Conservation (phyloP, 768 basidiomycete genomes). For the Leccinum broughii region DNA sequence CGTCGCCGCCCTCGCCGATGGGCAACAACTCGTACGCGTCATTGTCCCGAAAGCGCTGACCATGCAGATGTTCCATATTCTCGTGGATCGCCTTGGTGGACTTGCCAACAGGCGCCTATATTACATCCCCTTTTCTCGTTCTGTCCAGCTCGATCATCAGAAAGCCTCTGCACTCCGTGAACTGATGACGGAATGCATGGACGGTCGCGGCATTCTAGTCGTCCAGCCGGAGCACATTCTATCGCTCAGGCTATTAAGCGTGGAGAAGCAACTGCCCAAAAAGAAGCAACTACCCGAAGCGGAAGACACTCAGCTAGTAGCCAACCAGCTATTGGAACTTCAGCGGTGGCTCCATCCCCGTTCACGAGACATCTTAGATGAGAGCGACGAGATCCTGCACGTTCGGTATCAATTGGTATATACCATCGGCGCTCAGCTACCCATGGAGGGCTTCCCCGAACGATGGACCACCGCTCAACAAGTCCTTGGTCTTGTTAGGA, state of each 20-base stretch:
- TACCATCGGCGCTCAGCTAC: slow-evolving; percentile 35
- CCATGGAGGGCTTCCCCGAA: neutral
- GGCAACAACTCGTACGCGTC: slow-evolving; percentile 29
- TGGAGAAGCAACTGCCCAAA: slow-evolving; percentile 11
- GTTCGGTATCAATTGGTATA: slow-evolving; percentile 51
- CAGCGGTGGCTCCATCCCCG: slow-evolving; percentile 23
- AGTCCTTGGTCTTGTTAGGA: neutral
- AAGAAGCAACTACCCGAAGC: neutral
- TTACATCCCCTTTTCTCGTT: slow-evolving; percentile 35
- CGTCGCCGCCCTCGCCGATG: slow-evolving; percentile 27
- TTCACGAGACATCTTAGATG: slow-evolving; percentile 6
- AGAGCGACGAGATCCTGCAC: slow-evolving; percentile 41
- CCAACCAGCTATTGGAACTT: slow-evolving; percentile 19
- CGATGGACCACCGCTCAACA: neutral
- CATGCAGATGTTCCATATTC: slow-evolving; percentile 35
- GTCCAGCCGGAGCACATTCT: slow-evolving; percentile 33
- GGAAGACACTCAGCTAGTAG: slow-evolving; percentile 17
- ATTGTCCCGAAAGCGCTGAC: slow-evolving; percentile 27
- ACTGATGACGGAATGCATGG: slow-evolving; percentile 32
- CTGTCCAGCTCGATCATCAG: slow-evolving; percentile 6
- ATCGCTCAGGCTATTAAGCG: neutral
- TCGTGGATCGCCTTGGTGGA: slow-evolving; percentile 33
- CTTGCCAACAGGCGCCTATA: slow-evolving; percentile 35
- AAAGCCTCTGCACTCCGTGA: slow-evolving; percentile 4
- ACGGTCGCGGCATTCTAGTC: slow-evolving; percentile 41